Percentiles rank a stretch among this genome's conserved stretches.
Conservation (phyloP, 176 grass and related monocot genomes). For the Thinopyrum elongatum region DNA sequence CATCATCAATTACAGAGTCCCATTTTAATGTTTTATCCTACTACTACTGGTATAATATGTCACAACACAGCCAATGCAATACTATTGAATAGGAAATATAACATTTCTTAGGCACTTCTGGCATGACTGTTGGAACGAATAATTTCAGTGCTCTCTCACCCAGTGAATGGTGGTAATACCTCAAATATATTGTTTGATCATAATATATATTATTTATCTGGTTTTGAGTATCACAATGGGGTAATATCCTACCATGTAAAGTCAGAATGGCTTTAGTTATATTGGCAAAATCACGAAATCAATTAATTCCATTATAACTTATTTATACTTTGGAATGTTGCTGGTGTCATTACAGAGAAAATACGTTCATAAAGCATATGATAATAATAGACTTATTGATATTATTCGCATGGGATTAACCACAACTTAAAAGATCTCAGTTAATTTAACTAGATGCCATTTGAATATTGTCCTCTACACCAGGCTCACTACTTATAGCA, state of each 20-base stretch:
- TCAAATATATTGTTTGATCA: not conserved
- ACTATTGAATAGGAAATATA: not conserved
- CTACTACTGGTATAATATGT: not conserved
- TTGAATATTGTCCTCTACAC: conserved; percentile 66
- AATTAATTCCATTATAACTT: not conserved
- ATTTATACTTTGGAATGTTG: not conserved
- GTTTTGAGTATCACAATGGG: no score
- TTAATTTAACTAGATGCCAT: conserved; percentile 68
- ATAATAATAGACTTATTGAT: not conserved
- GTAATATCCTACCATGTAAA: not conserved
- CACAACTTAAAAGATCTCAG: not conserved
- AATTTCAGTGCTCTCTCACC: not conserved
- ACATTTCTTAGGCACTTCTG: not conserved
- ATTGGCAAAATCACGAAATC: not conserved
- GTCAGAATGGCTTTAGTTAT: not conserved
- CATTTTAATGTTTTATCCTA: conserved; percentile 12
- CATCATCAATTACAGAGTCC: not conserved
- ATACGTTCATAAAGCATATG: not conserved
- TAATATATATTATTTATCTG: no score
- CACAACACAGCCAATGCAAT: not conserved
- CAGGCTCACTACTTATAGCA: conserved; percentile 65
- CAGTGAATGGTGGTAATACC: not conserved
- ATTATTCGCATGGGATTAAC: not conserved
- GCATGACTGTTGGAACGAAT: not conserved
- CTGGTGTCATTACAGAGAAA: not conserved